Base-by-base conservation (phyloP, 345 rosid genomes). In the Gossypium anomalum region DNA sequence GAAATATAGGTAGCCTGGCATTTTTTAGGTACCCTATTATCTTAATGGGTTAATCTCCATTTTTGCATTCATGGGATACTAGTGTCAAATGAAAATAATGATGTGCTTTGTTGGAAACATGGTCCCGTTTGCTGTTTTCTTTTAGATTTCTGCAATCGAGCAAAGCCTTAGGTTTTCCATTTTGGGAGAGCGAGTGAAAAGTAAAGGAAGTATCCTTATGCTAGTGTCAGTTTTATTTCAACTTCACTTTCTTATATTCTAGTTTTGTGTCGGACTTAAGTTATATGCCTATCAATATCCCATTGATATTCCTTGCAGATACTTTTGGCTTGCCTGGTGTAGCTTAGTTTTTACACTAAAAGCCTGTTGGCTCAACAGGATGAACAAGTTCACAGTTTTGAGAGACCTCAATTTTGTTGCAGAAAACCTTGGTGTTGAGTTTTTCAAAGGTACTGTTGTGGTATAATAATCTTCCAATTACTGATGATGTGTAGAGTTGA, bases 1-100 rank as follows among this genome's bases (percentile, higher is more conserved):
- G 89, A 87, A 25, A 67, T 47, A 67, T 67, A 67, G 56, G 71
- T 67, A 45, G 13, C 38, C 55, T 17, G 13, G 2, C 55, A 47
- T 20, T 3, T 45, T 45, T 48, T 45, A 8, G 71, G 47, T 47
- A 13, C 53, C 45, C 0, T 22, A 22, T 22, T 8, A 45, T 67
- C 38, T 13, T 22, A 45, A 14, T 22, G 38, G 13, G 25, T 23
- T 67, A 47, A 47, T 23, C 19, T 0, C 19, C n/a, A 67, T 45
- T 67, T 20, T 67, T 67, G 56, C 55, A 13, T 67, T 67, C 41
- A 23, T 1, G 25, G 25, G 2, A 23, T 23, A 23, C 25, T 23
- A 23, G 2, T 23, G 25, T 23, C 25, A 1, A 23, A 23, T 23
- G 25, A 1, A 23, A 23, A 23, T 23, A 23, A 23, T 23, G 25